phyloP scores from a whole-genome alignment of 768 basidiomycete genomes.

The Termitomyces sp. region DNA sequence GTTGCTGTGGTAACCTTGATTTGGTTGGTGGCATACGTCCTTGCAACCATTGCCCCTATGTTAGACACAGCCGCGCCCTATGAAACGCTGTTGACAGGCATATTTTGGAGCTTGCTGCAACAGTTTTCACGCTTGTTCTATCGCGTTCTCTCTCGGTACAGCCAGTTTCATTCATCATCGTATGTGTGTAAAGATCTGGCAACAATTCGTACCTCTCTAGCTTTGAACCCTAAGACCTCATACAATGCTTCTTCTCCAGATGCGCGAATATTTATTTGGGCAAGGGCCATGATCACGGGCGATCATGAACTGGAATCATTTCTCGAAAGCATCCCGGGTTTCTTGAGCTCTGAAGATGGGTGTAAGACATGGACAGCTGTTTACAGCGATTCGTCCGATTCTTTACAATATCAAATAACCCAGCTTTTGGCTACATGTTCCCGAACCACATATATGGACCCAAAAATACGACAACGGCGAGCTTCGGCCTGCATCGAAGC shows the following conservation, averaged over 20 bases:
- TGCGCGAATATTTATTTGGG: neutral
- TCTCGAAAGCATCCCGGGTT: slow-evolving; percentile 5
- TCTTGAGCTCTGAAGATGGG: neutral
- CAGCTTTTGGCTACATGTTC: neutral
- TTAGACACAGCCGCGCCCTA: slow-evolving; percentile 2
- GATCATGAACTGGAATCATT: slow-evolving; percentile 1
- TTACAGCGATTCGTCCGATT: neutral
- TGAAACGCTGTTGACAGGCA: slow-evolving; percentile 1
- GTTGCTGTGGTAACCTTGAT: neutral
- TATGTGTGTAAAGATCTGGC: neutral
- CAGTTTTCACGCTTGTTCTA: neutral
- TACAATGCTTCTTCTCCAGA: neutral
- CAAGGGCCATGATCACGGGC: neutral
- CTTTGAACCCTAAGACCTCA: neutral
- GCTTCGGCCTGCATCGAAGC: neutral
- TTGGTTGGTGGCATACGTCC: neutral
- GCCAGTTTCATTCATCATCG: neutral
- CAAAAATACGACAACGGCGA: neutral
- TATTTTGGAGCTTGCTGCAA: neutral
- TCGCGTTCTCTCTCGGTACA: neutral
- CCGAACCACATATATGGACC: neutral
- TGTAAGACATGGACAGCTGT: neutral
- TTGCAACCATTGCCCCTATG: neutral
- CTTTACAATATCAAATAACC: neutral
- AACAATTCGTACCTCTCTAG: neutral